Evolutionary conservation across 768 basidiomycete species (phyloP).

Genomic region (Boletus coccyginus): DNA sequence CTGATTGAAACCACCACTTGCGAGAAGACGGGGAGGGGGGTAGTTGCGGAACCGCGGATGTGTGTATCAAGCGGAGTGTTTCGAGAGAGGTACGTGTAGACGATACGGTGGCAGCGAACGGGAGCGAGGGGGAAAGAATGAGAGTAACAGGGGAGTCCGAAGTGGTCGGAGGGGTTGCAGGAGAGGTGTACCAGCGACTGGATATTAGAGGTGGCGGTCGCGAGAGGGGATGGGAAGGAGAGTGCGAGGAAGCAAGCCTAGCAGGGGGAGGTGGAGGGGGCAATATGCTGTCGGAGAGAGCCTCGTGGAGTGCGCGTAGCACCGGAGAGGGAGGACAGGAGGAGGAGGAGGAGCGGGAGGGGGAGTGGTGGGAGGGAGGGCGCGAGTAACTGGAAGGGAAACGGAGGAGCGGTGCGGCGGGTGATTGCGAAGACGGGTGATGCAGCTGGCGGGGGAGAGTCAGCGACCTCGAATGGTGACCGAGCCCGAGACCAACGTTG

Average conservation of each 20-base stretch:
- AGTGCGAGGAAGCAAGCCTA: conserved; percentile 38
- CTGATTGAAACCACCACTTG: conserved; percentile 55
- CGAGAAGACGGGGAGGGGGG: conserved; percentile 19
- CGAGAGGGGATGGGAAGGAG: conserved; percentile 30
- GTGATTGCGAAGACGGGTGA: conserved; percentile 6
- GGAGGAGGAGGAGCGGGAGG: not conserved
- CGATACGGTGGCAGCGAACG: conserved; percentile 23
- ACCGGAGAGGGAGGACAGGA: conserved; percentile 37
- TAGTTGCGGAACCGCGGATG: conserved; percentile 27
- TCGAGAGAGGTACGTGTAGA: conserved; percentile 52
- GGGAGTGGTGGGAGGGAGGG: not conserved
- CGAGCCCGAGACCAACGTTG: not conserved
- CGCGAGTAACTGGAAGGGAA: not conserved
- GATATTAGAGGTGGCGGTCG: conserved; percentile 53
- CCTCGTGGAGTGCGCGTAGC: conserved; percentile 43
- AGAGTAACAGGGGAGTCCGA: conserved; percentile 13
- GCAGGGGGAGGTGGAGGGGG: conserved; percentile 45
- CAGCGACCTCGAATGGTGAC: conserved; percentile 6
- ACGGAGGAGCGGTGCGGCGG: conserved; percentile 18
- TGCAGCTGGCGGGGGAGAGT: conserved; percentile 16
- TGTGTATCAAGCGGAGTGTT: conserved; percentile 47
- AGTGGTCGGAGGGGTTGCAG: conserved; percentile 52
- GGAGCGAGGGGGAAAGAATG: conserved; percentile 17
- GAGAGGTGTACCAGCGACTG: conserved; percentile 57
- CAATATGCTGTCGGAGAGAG: conserved; percentile 39